Base-by-base conservation (phyloP, 139 green algal genomes). In the Ettlia oleoabundans region DNA sequence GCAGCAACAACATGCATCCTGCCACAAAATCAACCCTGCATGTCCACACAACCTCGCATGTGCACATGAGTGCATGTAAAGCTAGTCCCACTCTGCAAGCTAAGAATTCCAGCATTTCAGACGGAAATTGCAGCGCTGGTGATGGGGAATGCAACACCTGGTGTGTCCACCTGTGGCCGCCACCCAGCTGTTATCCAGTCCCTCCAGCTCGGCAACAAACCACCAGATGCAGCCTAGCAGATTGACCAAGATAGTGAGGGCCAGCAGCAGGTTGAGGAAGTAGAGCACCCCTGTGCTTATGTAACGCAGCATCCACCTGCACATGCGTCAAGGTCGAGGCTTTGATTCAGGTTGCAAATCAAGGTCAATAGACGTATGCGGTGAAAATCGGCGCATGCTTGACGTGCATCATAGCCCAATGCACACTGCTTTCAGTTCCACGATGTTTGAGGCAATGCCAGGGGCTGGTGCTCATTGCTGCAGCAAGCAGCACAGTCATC, bases 101-200 rank as follows among this genome's bases (percentile, higher is more conserved):
- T n/a, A n/a, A n/a, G n/a, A n/a, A n/a, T n/a, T n/a, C n/a, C n/a
- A n/a, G n/a, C n/a, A n/a, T n/a, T n/a, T n/a, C n/a, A n/a, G n/a
- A n/a, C n/a, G n/a, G n/a, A n/a, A n/a, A n/a, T n/a, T n/a, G n/a
- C n/a, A n/a, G n/a, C n/a, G n/a, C n/a, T n/a, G n/a, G 33, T n/a
- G 32, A 70, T 32, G 32, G 42, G 63, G 2, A 21, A n/a, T 6
- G 10, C 4, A 40, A 70, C 28, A 3, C 24, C 24, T 6, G 32
- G 33, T 35, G 1, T 3, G 18, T 38, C 62, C 38, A 81, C 75
- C 13, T 42, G 61, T 15, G 2, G 74, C 28, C 5, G 30, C 67
- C 35, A 37, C 78, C 78, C 78, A 83, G 65, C 63, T 76, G 66
- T 78, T 61, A 28, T 83, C 78, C 78, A 83, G 78, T 4, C 78